Conservation (phyloP, 2,329 filamentous ascomycete species). For the Xylaria sp. region DNA sequence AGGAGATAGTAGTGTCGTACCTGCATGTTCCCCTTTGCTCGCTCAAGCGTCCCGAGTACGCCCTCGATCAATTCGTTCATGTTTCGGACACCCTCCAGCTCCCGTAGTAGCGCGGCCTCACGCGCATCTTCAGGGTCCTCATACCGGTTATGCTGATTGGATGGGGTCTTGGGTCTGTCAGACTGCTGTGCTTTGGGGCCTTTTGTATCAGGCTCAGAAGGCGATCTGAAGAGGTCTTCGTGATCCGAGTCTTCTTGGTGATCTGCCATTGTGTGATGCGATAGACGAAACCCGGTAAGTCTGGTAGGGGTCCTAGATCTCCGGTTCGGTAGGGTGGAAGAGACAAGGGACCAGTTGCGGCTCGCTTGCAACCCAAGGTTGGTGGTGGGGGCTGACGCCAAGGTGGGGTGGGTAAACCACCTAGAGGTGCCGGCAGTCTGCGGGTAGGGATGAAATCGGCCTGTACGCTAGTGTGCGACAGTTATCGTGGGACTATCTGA, state of each 20-base stretch:
- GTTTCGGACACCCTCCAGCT: slow-evolving; percentile 83
- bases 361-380: neutral
- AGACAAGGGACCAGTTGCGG: slow-evolving; percentile 14
- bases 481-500: slow-evolving; percentile 7
- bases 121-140: slow-evolving; percentile 70
- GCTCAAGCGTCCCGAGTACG: slow-evolving; percentile 76
- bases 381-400: slow-evolving; percentile 25
- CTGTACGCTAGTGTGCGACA: neutral
- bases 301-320: slow-evolving; percentile 20
- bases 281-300: slow-evolving; percentile 1
- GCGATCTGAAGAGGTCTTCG: slow-evolving; percentile 61
- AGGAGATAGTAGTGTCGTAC: slow-evolving; percentile 55
- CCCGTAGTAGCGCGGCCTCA: slow-evolving; percentile 78
- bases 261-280: slow-evolving; percentile 55
- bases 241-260: slow-evolving; percentile 59
- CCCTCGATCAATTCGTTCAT: slow-evolving; percentile 90
- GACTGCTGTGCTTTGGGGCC: slow-evolving; percentile 48
- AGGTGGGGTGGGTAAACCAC: neutral
- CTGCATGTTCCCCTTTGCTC: slow-evolving; percentile 81
- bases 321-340: slow-evolving; percentile 7
- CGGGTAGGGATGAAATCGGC: slow-evolving; percentile 4
- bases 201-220: slow-evolving; percentile 51
- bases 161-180: slow-evolving; percentile 60
- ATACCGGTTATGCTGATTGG: slow-evolving; percentile 57
- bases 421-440: neutral